Evolutionary conservation across 1,139 yeast species (phyloP).

Genomic region (Geotrichum macrosporum): DNA sequence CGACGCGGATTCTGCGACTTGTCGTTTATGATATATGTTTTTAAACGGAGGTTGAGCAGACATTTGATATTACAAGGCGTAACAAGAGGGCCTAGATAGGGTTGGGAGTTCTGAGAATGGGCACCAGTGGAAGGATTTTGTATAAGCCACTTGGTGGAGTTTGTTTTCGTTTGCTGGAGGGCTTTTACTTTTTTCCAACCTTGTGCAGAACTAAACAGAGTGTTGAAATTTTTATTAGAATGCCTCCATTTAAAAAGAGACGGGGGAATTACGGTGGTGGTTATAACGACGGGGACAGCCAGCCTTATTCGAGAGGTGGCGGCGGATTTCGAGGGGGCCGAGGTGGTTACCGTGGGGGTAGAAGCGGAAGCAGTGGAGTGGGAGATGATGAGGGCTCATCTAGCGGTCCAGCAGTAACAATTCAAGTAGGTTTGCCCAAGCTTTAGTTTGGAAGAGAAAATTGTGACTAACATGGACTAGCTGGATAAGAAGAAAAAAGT

Average conservation of each 20-base stretch:
- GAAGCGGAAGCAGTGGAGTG: slow-evolving; percentile 7
- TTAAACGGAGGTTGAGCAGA: slow-evolving; percentile 38
- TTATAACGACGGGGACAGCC: slow-evolving; percentile 1
- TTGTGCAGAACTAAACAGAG: neutral
- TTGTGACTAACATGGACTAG: too few relatives aligned
- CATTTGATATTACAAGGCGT: slow-evolving; percentile 3
- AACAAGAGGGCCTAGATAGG: too few relatives aligned
- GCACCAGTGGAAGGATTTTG: slow-evolving; percentile 15
- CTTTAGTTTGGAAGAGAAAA: too few relatives aligned
- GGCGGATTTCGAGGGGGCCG: slow-evolving; percentile 16
- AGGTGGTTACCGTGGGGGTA: slow-evolving; percentile 11
- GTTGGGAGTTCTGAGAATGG: too few relatives aligned
- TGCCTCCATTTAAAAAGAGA: slow-evolving; percentile 18
- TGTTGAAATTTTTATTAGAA: too few relatives aligned
- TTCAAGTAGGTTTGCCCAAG: slow-evolving; percentile 18
- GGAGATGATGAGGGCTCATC: slow-evolving; percentile 6
- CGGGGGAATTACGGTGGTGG: slow-evolving; percentile 9
- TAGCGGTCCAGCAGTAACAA: slow-evolving; percentile 17
- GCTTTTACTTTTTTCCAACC: slow-evolving; percentile 1
- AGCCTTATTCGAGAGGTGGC: slow-evolving; percentile 15
- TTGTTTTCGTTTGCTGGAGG: neutral
- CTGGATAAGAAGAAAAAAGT: slow-evolving; percentile 67
- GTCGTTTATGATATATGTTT: slow-evolving; percentile 51
- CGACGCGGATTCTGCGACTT: slow-evolving; percentile 53
- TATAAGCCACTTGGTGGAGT: neutral